Evolutionary conservation across 2,329 filamentous ascomycete species (phyloP).

Genomic region (Cordyceps cicadae): DNA sequence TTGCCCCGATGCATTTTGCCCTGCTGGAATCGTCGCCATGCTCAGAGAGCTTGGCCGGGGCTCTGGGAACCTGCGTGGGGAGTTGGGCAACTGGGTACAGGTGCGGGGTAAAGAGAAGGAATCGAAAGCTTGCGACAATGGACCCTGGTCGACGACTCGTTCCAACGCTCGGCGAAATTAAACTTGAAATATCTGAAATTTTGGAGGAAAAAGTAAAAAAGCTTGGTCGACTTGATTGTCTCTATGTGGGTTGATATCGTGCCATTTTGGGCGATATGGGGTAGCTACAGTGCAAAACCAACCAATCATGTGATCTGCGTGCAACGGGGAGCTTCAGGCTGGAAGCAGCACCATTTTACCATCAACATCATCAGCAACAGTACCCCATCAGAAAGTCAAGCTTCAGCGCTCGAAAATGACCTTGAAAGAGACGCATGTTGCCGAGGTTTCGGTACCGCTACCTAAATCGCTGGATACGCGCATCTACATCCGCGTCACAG

Average conservation of each 20-base stretch:
- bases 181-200: not conserved
- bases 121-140: not conserved
- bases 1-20: not conserved
- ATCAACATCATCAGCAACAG: not conserved
- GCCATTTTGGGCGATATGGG: not conserved
- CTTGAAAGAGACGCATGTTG: constrained; percentile 14
- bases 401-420: constrained; percentile 17
- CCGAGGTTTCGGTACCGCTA: constrained; percentile 50
- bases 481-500: constrained; percentile 52
- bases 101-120: not conserved
- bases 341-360: not conserved
- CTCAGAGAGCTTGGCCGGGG: not conserved
- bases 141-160: not conserved
- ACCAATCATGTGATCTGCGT: constrained; percentile 9
- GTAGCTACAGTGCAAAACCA: not conserved
- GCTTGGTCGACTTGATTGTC: not conserved
- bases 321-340: not conserved
- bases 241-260: constrained; percentile 5
- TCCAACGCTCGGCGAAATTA: not conserved
- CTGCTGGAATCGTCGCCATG: not conserved
- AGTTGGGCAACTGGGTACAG: not conserved
- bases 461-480: constrained; percentile 52
- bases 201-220: not conserved
- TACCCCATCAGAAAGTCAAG: not conserved
- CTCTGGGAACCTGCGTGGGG: not conserved